Percentiles rank a stretch among this genome's conserved stretches.
Conservation (phyloP, 106 monocot genomes). For the Alisma plantagoaquatica region DNA sequence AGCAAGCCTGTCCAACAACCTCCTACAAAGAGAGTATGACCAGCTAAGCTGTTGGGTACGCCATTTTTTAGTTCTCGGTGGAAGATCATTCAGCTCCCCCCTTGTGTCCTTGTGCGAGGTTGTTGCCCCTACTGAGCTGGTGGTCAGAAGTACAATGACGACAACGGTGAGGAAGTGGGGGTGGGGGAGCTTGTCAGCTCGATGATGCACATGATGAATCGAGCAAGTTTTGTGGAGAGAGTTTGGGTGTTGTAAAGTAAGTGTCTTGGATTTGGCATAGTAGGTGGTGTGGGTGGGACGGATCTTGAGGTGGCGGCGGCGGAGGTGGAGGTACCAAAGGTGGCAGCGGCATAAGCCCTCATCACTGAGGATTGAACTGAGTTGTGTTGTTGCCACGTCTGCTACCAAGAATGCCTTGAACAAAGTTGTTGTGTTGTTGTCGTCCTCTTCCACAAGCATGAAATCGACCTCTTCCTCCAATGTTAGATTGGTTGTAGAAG, state of each 20-base stretch:
- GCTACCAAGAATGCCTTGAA: too few relatives aligned
- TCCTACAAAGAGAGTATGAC: not conserved
- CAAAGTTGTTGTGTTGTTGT: too few relatives aligned
- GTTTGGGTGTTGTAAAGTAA: too few relatives aligned
- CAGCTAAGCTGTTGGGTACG: conserved; percentile 12
- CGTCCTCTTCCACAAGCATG: too few relatives aligned
- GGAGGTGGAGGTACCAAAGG: not conserved
- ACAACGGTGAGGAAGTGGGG: conserved; percentile 1
- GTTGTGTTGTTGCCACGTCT: too few relatives aligned
- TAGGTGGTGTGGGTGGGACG: not conserved
- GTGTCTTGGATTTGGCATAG: too few relatives aligned
- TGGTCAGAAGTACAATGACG: conserved; percentile 11
- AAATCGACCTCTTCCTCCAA: too few relatives aligned
- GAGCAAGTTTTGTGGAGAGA: not conserved
- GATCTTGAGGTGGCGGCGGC: not conserved
- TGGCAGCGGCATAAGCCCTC: conserved; percentile 3
- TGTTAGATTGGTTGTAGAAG: too few relatives aligned
- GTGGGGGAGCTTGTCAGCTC: too few relatives aligned
- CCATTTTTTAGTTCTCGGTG: conserved; percentile 18
- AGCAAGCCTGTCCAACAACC: not conserved
- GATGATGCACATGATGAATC: too few relatives aligned
- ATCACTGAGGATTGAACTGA: too few relatives aligned
- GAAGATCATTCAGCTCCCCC: not conserved
- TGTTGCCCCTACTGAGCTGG: not conserved
- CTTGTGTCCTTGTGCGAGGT: not conserved